Base-by-base conservation (phyloP, 2,329 filamentous ascomycete genomes). In the Alternaria conjuncta region DNA sequence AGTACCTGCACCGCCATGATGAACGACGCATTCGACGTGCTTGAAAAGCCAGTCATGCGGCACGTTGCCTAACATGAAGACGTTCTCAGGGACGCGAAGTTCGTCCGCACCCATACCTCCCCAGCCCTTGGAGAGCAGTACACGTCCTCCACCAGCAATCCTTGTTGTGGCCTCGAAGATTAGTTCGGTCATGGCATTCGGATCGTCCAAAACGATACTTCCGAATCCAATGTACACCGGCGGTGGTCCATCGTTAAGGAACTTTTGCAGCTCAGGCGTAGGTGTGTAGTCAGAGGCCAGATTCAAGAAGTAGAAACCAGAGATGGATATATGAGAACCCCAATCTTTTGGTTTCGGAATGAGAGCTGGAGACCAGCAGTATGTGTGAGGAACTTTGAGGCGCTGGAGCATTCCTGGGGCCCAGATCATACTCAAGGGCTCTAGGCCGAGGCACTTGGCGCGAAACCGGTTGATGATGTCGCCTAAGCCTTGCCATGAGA, bases 31-130 rank as follows among this genome's bases (percentile, higher is more conserved):
- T 0, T 91, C 89, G 2, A 96, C 92, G 44, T 86, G 88, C 65
- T 92, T 84, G 78, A 96, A 96, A 0, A 96, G 82, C 93, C 93
- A 96, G 79, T 96, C 93, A 68, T 96, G 93, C 0, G 92, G 92
- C 47, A 90, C 88, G 73, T 94, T 94, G 18, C 90, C 92, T 20
- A 60, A 5, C 28, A 73, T 20, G 86, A 75, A 73, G 82, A 86
- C 63, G 82, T 84, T 25, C 85, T 78, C 45, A n/a, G 49, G 49
- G 4, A 50, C n/a, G 12, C 43, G 43, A 56, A 50, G 45, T 46
- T 56, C 32, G 2, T 56, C 28, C 3, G 44, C 58, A 1, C 58
- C 58, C 25, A 55, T 41, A 5, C 43, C 49, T 18, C 57, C 49
- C 49, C 57, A 60, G 4, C 86, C 86, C 57, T 82, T 82, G 0